Evolutionary conservation across 805 yeast species (phyloP).

Genomic region (Isabelozyma gotoi): DNA sequence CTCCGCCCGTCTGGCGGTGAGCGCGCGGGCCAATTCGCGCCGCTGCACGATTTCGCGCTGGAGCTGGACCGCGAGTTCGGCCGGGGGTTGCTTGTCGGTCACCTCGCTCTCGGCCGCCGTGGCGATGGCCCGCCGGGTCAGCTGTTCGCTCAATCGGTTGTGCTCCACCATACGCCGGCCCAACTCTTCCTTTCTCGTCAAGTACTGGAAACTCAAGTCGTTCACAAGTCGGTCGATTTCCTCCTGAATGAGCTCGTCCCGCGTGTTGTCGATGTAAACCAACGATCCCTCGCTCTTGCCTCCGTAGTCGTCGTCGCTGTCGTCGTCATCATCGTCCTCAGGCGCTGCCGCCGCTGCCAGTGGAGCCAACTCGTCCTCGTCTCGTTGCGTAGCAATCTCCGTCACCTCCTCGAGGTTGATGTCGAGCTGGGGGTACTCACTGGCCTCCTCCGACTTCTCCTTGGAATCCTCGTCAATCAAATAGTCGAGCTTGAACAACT

Average conservation of each 20-base stretch:
- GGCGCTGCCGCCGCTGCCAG: no score
- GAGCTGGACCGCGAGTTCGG: slow-evolving; percentile 24
- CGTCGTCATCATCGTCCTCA: slow-evolving; percentile 1
- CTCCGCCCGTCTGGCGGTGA: slow-evolving; percentile 19
- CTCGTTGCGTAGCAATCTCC: slow-evolving; percentile 2
- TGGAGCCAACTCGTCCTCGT: no score
- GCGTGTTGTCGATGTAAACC: slow-evolving; percentile 17
- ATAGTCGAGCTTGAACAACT: slow-evolving; percentile 31
- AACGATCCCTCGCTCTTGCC: not conserved
- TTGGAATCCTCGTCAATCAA: slow-evolving; percentile 25
- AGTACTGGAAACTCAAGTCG: slow-evolving; percentile 35
- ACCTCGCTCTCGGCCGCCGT: slow-evolving; percentile 2
- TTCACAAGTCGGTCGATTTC: slow-evolving; percentile 39
- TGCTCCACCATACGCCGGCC: slow-evolving; percentile 10
- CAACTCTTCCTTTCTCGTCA: slow-evolving; percentile 32
- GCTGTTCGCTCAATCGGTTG: slow-evolving; percentile 9
- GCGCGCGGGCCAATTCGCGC: slow-evolving; percentile 11
- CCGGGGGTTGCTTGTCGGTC: slow-evolving; percentile 7
- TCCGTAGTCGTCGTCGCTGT: slow-evolving; percentile 1
- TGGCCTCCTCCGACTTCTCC: slow-evolving; percentile 5
- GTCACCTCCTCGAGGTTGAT: not conserved
- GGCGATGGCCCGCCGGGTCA: slow-evolving; percentile 9
- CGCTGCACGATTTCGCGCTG: slow-evolving; percentile 25
- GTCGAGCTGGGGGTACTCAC: not conserved
- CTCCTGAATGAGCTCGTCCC: slow-evolving; percentile 38